These are phyloP conservation scores for Pseudohyphozyma bogoriensis DNA, from an alignment of 768 basidiomycete genomes.

Conservation along the genomic window DNA sequence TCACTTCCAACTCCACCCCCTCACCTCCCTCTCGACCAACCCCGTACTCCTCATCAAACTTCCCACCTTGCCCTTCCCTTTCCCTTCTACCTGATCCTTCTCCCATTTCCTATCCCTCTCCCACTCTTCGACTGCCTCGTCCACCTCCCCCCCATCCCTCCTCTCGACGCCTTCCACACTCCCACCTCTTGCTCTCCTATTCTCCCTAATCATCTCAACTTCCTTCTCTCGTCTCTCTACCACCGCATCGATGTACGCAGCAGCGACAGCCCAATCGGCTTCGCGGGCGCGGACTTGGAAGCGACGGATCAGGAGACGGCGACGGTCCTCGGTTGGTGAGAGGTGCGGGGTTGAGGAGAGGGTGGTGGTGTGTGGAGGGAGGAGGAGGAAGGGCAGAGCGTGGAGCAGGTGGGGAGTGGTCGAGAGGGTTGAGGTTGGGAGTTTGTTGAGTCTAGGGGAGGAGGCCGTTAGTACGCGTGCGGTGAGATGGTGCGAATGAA, in stretches of 20 bases:
- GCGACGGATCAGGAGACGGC: constrained; percentile 11
- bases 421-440: constrained; percentile 23
- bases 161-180: not conserved
- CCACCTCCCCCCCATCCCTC: constrained; percentile 20
- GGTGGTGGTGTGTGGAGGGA: constrained; percentile 10
- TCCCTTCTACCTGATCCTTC: constrained; percentile 6
- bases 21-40: not conserved
- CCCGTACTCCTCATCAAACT: constrained; percentile 13
- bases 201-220: constrained; percentile 4
- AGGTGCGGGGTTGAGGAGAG: constrained; percentile 14
- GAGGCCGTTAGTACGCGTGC: not conserved
- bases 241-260: constrained; percentile 18
- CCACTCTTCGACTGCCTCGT: constrained; percentile 15
- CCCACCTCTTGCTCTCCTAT: not conserved
- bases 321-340: constrained; percentile 5
- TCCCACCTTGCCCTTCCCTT: constrained; percentile 4
- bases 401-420: constrained; percentile 26
- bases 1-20: constrained; percentile 20
- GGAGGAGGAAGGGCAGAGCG: constrained; percentile 24
- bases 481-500: not conserved
- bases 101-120: constrained; percentile 13
- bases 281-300: constrained; percentile 17
- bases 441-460: constrained; percentile 17
- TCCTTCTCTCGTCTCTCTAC: constrained; percentile 8
- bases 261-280: constrained; percentile 14